A percentile compares a stretch with the other conserved stretches of the same genome.
phyloP scores from a whole-genome alignment of 768 basidiomycete genomes.

The Auricularia heimuer region DNA sequence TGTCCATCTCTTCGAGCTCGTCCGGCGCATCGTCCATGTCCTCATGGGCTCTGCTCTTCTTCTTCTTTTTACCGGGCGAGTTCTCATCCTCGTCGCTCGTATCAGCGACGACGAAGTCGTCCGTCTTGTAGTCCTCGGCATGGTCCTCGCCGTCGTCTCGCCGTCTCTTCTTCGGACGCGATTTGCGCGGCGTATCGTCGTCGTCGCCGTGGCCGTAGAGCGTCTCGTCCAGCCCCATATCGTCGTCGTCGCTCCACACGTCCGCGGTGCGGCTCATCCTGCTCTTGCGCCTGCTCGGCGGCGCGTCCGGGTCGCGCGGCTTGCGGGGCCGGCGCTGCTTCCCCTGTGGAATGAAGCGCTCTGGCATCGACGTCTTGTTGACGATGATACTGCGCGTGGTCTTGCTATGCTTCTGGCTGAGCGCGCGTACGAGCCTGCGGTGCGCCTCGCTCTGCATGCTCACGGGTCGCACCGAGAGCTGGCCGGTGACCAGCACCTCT shows the following conservation, averaged over 20 bases:
- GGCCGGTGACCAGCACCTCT: constrained; percentile 73
- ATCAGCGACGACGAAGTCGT: constrained; percentile 79
- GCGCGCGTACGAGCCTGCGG: constrained; percentile 76
- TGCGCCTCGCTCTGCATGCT: constrained; percentile 88
- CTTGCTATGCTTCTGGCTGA: constrained; percentile 78
- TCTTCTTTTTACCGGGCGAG: constrained; percentile 20
- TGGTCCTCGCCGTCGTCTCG: constrained; percentile 36
- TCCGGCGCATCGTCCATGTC: constrained; percentile 57
- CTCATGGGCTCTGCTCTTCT: constrained; percentile 28
- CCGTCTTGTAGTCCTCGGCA: constrained; percentile 66
- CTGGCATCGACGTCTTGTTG: constrained; percentile 55
- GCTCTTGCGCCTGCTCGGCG: constrained; percentile 18
- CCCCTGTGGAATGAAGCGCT: constrained; percentile 51
- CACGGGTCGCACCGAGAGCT: constrained; percentile 75
- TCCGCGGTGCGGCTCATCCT: constrained; percentile 32
- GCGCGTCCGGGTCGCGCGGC: background rate
- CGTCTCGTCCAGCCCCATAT: constrained; percentile 17
- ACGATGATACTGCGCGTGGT: constrained; percentile 65
- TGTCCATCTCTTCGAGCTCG: constrained; percentile 50
- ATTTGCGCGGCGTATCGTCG: constrained; percentile 26
- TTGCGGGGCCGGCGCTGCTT: constrained; percentile 25
- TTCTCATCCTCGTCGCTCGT: constrained; percentile 55
- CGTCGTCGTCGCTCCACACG: constrained; percentile 61
- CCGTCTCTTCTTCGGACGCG: constrained; percentile 34
- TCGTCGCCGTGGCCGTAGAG: constrained; percentile 24